Conservation (phyloP, 2,329 filamentous ascomycete genomes). For the Botrytis squamosa region DNA sequence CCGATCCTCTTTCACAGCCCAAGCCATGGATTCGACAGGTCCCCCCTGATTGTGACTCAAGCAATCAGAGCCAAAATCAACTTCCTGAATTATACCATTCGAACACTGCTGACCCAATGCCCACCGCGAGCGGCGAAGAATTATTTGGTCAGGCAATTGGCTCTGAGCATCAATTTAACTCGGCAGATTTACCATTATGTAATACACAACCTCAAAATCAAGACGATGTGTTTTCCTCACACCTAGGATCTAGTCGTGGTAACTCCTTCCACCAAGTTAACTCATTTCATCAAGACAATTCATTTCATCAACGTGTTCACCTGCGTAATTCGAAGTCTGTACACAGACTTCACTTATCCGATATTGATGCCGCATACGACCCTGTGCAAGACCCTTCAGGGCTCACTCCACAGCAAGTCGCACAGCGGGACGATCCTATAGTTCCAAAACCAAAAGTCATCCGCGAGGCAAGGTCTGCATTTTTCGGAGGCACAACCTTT, state of each 20-base stretch:
- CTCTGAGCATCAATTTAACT: constrained; percentile 31
- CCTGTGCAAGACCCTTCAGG: constrained; percentile 15
- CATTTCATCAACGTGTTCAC: neutral
- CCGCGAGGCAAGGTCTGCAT: constrained; percentile 48
- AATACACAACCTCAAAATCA: constrained; percentile 24
- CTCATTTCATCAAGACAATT: neutral
- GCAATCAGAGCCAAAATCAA: constrained; percentile 1
- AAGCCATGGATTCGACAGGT: constrained; percentile 35
- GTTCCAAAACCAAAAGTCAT: constrained; percentile 37
- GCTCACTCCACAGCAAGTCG: constrained; percentile 35
- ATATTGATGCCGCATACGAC: neutral
- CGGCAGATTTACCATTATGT: constrained; percentile 26
- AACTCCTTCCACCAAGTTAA: neutral
- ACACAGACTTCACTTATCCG: neutral
- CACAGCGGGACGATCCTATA: constrained; percentile 34
- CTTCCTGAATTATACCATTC: constrained; percentile 24
- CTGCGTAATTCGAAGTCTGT: constrained; percentile 5
- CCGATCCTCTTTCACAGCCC: constrained; percentile 22
- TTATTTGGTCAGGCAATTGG: constrained; percentile 24
- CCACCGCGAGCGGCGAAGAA: constrained; percentile 23
- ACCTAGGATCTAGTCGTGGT: constrained; percentile 5
- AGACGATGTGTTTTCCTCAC: constrained; percentile 34
- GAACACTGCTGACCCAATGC: constrained; percentile 22
- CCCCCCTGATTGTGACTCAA: constrained; percentile 21
- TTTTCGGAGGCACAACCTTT: constrained; percentile 52